Evolutionary conservation across 208 protist species (phyloP).

Genomic region (Trypanosomatidae sp.): DNA sequence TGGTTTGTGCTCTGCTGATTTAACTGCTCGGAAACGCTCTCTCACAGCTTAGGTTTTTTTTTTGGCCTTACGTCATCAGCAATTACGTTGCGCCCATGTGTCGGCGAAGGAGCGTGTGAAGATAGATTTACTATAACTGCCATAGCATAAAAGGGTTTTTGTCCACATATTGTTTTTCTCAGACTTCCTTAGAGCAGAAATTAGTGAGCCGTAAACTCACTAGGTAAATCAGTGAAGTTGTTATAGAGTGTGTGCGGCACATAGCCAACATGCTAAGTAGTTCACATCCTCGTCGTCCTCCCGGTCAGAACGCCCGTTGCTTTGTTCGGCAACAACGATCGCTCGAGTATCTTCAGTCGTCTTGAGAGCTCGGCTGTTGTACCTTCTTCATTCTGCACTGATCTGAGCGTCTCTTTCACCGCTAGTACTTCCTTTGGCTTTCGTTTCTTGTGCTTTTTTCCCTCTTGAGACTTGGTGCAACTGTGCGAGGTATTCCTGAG

Average conservation of each 20-base stretch:
- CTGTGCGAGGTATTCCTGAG: neutral
- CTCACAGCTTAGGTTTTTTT: conserved; percentile 6
- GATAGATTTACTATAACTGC: neutral
- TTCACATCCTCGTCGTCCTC: neutral
- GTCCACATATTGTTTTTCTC: neutral
- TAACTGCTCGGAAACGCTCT: neutral
- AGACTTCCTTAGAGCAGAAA: neutral
- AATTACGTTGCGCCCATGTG: conserved; percentile 1
- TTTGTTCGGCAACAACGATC: neutral
- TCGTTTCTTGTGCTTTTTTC: neutral
- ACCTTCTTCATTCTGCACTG: neutral
- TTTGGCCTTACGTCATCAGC: neutral
- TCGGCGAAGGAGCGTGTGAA: neutral
- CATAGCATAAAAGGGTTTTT: neutral
- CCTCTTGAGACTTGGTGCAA: neutral
- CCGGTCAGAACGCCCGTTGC: neutral
- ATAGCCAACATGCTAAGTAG: neutral
- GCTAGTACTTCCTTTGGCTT: neutral
- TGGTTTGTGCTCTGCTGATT: neutral
- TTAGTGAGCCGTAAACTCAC: neutral
- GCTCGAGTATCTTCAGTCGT: neutral
- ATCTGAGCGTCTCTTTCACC: neutral
- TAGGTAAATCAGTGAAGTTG: neutral
- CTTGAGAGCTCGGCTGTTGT: neutral
- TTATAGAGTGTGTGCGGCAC: neutral